Evolutionary conservation across 306 rosid species (phyloP).

Genomic region (Dryas alaskensis): DNA sequence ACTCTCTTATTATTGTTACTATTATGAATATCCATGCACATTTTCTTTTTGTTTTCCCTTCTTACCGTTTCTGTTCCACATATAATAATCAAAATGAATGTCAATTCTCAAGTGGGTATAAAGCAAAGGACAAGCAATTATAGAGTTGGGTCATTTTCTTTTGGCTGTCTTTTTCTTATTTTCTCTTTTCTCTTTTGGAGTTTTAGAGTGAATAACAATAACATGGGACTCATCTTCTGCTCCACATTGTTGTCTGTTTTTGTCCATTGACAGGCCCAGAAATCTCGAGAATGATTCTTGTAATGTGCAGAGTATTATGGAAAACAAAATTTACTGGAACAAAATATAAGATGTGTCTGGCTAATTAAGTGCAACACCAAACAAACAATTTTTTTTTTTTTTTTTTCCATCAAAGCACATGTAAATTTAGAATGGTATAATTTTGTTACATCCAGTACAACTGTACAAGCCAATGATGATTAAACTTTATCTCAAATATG

Average conservation of each 20-base stretch:
- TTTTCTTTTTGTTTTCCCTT: slow-evolving; percentile 16
- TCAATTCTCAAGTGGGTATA: slow-evolving; percentile 4
- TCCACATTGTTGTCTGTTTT: slow-evolving; percentile 8
- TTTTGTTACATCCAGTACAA: no score
- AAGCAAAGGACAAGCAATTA: slow-evolving; percentile 24
- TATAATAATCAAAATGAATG: background rate
- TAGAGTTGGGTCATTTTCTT: slow-evolving; percentile 29
- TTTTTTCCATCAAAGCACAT: no score
- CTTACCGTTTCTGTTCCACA: background rate
- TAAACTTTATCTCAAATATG: no score
- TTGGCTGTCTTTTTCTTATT: slow-evolving; percentile 25
- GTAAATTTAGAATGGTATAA: no score
- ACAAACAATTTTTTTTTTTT: background rate
- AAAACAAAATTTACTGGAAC: background rate
- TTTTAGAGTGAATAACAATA: slow-evolving; percentile 22
- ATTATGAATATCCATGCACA: background rate
- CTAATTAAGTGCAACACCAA: background rate
- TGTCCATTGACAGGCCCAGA: slow-evolving; percentile 10
- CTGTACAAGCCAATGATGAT: no score
- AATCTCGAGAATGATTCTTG: slow-evolving; percentile 24
- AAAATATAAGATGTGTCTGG: no score
- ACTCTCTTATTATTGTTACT: background rate
- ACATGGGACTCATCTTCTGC: slow-evolving; percentile 17
- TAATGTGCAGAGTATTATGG: background rate
- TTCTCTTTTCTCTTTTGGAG: slow-evolving; percentile 14